Conservation (phyloP, 2,329 filamentous ascomycete genomes). For the Fusarium sp. region DNA sequence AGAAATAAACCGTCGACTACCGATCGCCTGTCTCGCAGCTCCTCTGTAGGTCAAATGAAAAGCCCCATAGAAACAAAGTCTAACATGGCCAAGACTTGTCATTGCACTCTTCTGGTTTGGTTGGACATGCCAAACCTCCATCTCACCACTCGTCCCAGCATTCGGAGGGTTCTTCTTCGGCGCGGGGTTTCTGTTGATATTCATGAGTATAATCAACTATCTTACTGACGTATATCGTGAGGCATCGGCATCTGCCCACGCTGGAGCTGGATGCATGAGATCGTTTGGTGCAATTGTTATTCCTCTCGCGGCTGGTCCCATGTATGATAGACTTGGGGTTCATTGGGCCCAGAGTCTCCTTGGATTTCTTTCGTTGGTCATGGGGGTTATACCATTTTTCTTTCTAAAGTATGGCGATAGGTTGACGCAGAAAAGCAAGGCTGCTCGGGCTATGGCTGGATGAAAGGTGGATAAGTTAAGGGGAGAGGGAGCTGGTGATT, state of each 20-base stretch:
- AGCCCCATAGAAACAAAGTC: conserved; percentile 16
- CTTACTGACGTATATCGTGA: conserved; percentile 48
- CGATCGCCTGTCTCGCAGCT: conserved; percentile 66
- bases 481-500: too few relatives aligned
- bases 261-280: conserved; percentile 46
- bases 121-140: conserved; percentile 61
- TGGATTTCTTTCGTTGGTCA: conserved; percentile 44
- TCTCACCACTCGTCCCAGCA: conserved; percentile 50
- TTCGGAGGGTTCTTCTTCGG: conserved; percentile 58
- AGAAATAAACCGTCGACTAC: conserved; percentile 48
- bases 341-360: conserved; percentile 50
- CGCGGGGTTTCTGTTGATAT: conserved; percentile 46
- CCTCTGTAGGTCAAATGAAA: conserved; percentile 62
- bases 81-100: conserved; percentile 56
- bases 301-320: conserved; percentile 45
- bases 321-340: conserved; percentile 47
- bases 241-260: conserved; percentile 48
- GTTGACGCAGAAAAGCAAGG: conserved; percentile 42
- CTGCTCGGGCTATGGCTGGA: conserved; percentile 10
- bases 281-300: conserved; percentile 47
- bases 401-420: conserved; percentile 47
- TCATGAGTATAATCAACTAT: conserved; percentile 51
- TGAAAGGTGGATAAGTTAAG: not conserved
- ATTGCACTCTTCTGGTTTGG: conserved; percentile 69
- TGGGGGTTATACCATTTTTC: conserved; percentile 47